phyloP scores from a whole-genome alignment of 1,139 yeast genomes.

The Scheffersomyces stambukii region DNA sequence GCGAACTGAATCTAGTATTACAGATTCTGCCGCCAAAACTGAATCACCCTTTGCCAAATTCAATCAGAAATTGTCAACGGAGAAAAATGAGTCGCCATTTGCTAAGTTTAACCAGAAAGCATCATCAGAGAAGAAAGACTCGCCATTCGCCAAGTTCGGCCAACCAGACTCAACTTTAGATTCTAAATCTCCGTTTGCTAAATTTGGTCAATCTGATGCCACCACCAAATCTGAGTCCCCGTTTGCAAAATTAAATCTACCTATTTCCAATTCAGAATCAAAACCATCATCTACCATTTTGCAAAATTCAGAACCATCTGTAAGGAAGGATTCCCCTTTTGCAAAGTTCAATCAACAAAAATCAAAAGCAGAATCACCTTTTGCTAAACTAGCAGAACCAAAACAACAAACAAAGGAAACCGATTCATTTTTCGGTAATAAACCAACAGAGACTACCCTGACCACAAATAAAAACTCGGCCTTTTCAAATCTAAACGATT shows the following conservation, averaged over 20 bases:
- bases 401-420: not conserved
- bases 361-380: conserved; percentile 2
- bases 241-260: conserved; percentile 1
- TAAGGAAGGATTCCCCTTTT: conserved; percentile 2
- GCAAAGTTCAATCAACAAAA: not conserved
- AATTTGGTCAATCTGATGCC: no score
- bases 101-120: not conserved
- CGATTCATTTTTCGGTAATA: not conserved
- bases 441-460: no score
- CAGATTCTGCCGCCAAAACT: no score
- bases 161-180: not conserved
- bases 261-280: no score
- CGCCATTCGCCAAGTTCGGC: conserved; percentile 5
- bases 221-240: conserved; percentile 1
- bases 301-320: no score
- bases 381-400: not conserved
- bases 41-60: conserved; percentile 3
- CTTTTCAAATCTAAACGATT: no score
- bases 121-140: conserved; percentile 1
- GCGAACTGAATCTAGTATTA: no score
- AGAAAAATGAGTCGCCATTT: conserved; percentile 4
- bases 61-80: no score
- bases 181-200: conserved; percentile 1
- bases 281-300: no score
- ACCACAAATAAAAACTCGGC: no score